Base-by-base conservation (phyloP, 2,329 filamentous ascomycete species). In the Nemania bipapillata region DNA sequence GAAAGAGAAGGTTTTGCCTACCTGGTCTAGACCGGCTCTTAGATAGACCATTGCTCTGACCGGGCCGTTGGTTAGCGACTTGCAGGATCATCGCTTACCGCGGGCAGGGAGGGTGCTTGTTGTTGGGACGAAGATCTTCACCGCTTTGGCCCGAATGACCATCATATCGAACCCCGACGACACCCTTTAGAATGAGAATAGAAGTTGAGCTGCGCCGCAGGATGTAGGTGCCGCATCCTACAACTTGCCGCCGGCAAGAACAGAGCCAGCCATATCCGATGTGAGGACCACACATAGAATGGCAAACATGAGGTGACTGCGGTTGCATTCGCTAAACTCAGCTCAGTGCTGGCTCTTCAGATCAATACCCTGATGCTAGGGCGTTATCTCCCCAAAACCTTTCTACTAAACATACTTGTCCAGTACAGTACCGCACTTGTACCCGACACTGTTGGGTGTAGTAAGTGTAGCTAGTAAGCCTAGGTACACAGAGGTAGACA, bases 181-280 rank as follows among this genome's bases (percentile, higher is more conserved):
- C 17, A 4, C 26, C 26, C 37, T 42, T 12, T 17, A 17, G 37
- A 42, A 20, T 45, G 17, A 63, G 52, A 62, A 63, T 54, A 57
- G 56, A n/a, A 60, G 52, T 37, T 49, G 50, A 17, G 12, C 24
- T n/a, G 20, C 35, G 24, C 37, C 40, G 30, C 28, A 35, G 30
- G 30, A 30, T 17, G 15, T 40, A 59, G 50, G 45, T 62, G 24
- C 22, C 26, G 37, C 4, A 50, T 22, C 20, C 30, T 30, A 22
- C 45, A 30, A 26, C 26, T 66, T 69, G 66, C 66, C 63, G 66
- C 56, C 66, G 63, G 66, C 66, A 66, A 50, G 28, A n/a, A 45
- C 7, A 30, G 47, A 28, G 52, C 12, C 30, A 49, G 30, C 9
- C 9, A 32, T 9, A 32, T n/a, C n/a, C n/a, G n/a, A n/a, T 40